Evolutionary conservation across 495 filamentous ascomycete genomes (phyloP).

Genomic region (Beverwykella pulmonaria): DNA sequence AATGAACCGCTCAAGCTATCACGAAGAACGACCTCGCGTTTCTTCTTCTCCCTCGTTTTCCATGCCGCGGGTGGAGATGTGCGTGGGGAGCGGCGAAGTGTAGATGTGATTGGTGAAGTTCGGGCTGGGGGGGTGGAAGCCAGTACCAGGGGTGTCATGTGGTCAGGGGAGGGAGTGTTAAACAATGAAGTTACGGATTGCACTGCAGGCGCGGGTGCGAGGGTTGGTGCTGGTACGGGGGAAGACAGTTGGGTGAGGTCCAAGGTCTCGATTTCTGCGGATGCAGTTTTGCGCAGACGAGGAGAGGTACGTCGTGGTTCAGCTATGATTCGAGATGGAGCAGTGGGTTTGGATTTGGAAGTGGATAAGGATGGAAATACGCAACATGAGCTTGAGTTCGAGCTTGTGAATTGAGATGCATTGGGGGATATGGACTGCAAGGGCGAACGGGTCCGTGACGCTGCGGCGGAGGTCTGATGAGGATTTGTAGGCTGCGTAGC

Average conservation of each 20-base stretch:
- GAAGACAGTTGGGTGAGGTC: slow-evolving; percentile 18
- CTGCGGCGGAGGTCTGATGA: neutral
- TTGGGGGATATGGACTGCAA: slow-evolving; percentile 34
- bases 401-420: slow-evolving; percentile 14
- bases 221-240: slow-evolving; percentile 9
- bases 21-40: slow-evolving; percentile 39
- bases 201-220: neutral
- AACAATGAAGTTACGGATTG: slow-evolving; percentile 15
- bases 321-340: neutral
- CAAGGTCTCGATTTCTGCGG: slow-evolving; percentile 9
- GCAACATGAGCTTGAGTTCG: neutral
- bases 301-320: slow-evolving; percentile 8
- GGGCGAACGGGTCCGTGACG: slow-evolving; percentile 7
- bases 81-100: slow-evolving; percentile 5
- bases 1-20: slow-evolving; percentile 43
- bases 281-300: slow-evolving; percentile 1
- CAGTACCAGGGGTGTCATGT: too few relatives aligned
- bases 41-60: slow-evolving; percentile 34
- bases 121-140: slow-evolving; percentile 36
- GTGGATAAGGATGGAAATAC: neutral
- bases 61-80: slow-evolving; percentile 19
- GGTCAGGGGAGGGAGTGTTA: too few relatives aligned
- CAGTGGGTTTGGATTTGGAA: neutral
- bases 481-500: slow-evolving; percentile 17
- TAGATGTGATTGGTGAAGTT: slow-evolving; percentile 12